Conservation (phyloP, 768 basidiomycete genomes). For the Pleurotus ostreatus region DNA sequence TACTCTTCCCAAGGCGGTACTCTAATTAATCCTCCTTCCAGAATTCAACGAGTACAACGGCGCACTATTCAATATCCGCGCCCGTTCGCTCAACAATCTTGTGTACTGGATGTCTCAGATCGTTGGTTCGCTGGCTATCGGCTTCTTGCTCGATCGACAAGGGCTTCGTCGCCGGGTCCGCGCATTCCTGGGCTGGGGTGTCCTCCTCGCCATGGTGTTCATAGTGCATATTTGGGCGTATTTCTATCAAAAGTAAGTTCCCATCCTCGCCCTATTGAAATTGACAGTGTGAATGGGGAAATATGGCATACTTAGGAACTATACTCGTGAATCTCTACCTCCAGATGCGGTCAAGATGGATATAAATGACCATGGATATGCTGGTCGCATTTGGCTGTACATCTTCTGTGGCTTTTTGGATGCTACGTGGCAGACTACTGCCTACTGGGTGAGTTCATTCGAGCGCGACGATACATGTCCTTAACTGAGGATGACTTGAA, state of each 20-base stretch:
- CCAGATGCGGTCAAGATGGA: slow-evolving; percentile 46
- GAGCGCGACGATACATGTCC: background rate
- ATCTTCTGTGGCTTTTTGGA: slow-evolving; percentile 74
- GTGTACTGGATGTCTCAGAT: slow-evolving; percentile 81
- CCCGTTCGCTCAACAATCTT: slow-evolving; percentile 70
- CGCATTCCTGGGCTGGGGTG: slow-evolving; percentile 64
- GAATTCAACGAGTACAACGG: slow-evolving; percentile 78
- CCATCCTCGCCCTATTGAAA: background rate
- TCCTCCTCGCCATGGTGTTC: slow-evolving; percentile 64
- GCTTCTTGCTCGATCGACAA: slow-evolving; percentile 58
- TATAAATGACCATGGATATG: slow-evolving; percentile 50
- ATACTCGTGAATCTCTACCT: slow-evolving; percentile 51
- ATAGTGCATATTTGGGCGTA: slow-evolving; percentile 74
- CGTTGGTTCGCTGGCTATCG: slow-evolving; percentile 67
- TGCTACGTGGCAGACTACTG: slow-evolving; percentile 80
- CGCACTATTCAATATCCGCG: slow-evolving; percentile 74
- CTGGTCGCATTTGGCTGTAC: slow-evolving; percentile 55
- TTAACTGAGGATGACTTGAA: background rate
- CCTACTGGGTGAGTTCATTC: slow-evolving; percentile 51
- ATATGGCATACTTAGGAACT: slow-evolving; percentile 33
- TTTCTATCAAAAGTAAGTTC: slow-evolving; percentile 59
- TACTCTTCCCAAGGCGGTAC: background rate
- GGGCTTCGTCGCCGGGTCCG: slow-evolving; percentile 57
- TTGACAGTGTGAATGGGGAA: background rate
- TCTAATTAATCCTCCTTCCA: slow-evolving; percentile 20